Evolutionary conservation across 2,329 filamentous ascomycete genomes (phyloP), one percentile per base, ranked within the genome.

Genomic region (Colletotrichum chlorophyti): DNA sequence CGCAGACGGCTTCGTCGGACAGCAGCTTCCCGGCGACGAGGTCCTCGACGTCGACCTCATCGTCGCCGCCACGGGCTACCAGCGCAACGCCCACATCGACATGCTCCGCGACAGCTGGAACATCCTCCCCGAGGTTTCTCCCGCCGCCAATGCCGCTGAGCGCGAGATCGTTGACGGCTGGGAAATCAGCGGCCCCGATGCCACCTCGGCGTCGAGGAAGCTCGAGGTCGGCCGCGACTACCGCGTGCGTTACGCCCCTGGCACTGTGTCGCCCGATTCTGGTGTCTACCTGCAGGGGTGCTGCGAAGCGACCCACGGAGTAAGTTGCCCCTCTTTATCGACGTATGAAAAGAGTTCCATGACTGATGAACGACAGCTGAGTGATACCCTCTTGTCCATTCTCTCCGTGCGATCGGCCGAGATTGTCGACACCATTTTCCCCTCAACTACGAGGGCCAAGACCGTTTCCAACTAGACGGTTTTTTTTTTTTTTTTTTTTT

Each of bases 261-360:
- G 84, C 26, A 81, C 83, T 43, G 89, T 98, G 29, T 83, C 86
- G n/a, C 70, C 81, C 0, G 85, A 88, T 40, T 89, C 91, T 12
- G 93, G 93, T 4, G 81, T 98, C 58, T 98, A 91, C 89, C 80
- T 98, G 66, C 95, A 98, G 73, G 94, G 94, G 27, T 97, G 93
- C 77, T 96, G 93, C 71, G 93, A 98, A 79, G 86, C 83, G 61
- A 96, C 93, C 29, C 94, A 98, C 73, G 94, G 94, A 59, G 90
- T 94, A 83, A 86, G 90, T 87, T 37, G 49, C 15, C 26, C 17
- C 19, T 47, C 29, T 27, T 17, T 7, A 32, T 40, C n/a, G 9
- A 4, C 12, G 31, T n/a, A n/a, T n/a, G n/a, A n/a, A n/a, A n/a
- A n/a, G n/a, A n/a, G n/a, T n/a, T n/a, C n/a, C n/a, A n/a, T 32